Evolutionary conservation across 257 asterid genomes (phyloP), one percentile per base, ranked within the genome.

Genomic region (Datura wrightii): DNA sequence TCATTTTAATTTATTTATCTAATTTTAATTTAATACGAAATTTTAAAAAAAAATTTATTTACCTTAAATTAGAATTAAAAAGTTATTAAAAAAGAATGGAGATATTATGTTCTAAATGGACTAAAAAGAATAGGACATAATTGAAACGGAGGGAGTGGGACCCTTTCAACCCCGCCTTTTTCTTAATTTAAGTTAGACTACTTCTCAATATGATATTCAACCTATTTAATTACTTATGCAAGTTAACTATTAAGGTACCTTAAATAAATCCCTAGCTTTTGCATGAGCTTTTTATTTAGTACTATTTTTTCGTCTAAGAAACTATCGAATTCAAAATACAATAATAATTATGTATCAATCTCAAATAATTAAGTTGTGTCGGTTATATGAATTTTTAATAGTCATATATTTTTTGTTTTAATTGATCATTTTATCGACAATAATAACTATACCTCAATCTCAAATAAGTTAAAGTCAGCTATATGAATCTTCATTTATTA

Each of bases 181-280:
- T 44, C 84, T 56, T 78, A 70, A 83, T 55, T 53, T 66, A 24
- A 6, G 76, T 67, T 67, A 41, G 76, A 37, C 76, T 50, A 67
- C 6, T 37, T 67, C 13, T 60, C 69, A 19, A 3, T 7, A 60
- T 60, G 36, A 24, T 19, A 19, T 5, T 13, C 11, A 19, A 1
- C 69, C 15, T 66, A 6, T 5, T 1, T 19, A 19, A 1, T 1
- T 66, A 13, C 44, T 5, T 36, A 65, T 65, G n/a, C 44, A 34
- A 24, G 41, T 24, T 62, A 19, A 19, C 19, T 8, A 62, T n/a
- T 24, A 62, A 6, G 50, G 13, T 67, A 67, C 24, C 6, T 67
- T 67, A 67, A 11, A 3, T 6, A 67, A 67, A 60, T 60, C 3
- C 5, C 6, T 19, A 19, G 5, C 24, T 37, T 13, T 66, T 37